Evolutionary conservation across 2,329 filamentous ascomycete species (phyloP).

Genomic region (Nothopassalora personata): DNA sequence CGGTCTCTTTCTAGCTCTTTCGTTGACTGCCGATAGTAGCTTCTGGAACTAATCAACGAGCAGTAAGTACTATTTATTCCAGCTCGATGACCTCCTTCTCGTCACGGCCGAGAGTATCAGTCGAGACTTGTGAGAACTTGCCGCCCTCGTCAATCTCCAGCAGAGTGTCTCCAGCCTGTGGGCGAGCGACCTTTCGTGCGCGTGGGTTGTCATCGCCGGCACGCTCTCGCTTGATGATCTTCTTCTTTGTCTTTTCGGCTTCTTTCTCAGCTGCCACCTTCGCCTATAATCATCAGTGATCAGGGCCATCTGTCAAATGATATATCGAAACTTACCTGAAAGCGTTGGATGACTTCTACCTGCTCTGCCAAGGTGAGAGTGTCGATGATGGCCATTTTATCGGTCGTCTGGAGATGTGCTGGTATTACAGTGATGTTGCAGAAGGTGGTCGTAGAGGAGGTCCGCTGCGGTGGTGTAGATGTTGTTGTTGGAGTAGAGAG

Average conservation of each 20-base stretch:
- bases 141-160: constrained; percentile 18
- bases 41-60: no score
- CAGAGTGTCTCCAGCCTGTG: constrained; percentile 1
- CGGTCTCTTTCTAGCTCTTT: no score
- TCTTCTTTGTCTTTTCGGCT: background rate
- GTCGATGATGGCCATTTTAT: constrained; percentile 17
- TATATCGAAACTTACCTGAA: background rate
- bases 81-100: constrained; percentile 15
- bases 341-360: background rate
- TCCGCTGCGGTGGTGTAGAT: background rate
- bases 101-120: background rate
- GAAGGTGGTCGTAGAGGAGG: background rate
- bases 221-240: constrained; percentile 20
- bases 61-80: constrained; percentile 3
- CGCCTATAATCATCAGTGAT: background rate
- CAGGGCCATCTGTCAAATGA: background rate
- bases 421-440: background rate
- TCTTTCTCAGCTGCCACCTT: background rate
- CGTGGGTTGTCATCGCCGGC: constrained; percentile 5
- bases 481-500: background rate
- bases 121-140: constrained; percentile 7
- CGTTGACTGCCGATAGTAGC: no score
- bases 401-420: background rate
- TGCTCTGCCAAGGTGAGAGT: constrained; percentile 9
- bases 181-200: constrained; percentile 16